Evolutionary conservation across 1,284 basidiomycete species (phyloP).

Genomic region (Peniophora sp.): DNA sequence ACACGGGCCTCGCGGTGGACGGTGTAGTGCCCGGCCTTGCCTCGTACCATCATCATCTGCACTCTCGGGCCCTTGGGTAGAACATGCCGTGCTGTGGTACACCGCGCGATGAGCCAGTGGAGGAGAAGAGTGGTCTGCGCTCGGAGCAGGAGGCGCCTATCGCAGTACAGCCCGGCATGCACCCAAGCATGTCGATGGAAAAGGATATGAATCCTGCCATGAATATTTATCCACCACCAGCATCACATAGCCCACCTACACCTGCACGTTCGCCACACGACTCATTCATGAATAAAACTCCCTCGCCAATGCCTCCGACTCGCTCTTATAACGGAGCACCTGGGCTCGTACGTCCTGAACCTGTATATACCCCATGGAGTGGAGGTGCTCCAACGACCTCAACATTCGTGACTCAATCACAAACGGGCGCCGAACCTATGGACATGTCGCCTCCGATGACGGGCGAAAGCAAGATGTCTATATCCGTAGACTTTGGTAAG

Average conservation of each 20-base stretch:
- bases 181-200: background rate
- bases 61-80: background rate
- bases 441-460: conserved; percentile 12
- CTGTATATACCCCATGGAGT: background rate
- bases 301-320: background rate
- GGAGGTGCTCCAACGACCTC: conserved; percentile 6
- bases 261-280: background rate
- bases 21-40: background rate
- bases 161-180: conserved; percentile 2
- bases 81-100: conserved; percentile 10
- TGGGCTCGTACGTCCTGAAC: background rate
- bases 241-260: background rate
- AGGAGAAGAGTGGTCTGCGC: background rate
- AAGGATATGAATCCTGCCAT: background rate
- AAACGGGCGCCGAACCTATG: conserved; percentile 12
- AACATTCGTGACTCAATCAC: conserved; percentile 10
- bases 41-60: background rate
- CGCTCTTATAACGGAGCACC: background rate
- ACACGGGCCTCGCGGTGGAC: background rate
- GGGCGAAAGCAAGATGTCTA: conserved; percentile 62
- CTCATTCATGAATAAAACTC: background rate
- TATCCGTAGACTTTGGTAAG: conserved; percentile 75
- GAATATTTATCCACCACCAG: background rate
- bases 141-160: conserved; percentile 4
- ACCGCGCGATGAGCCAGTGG: background rate